Base-by-base conservation (phyloP, 441 rosid species). In the Isatis lusitanica region DNA sequence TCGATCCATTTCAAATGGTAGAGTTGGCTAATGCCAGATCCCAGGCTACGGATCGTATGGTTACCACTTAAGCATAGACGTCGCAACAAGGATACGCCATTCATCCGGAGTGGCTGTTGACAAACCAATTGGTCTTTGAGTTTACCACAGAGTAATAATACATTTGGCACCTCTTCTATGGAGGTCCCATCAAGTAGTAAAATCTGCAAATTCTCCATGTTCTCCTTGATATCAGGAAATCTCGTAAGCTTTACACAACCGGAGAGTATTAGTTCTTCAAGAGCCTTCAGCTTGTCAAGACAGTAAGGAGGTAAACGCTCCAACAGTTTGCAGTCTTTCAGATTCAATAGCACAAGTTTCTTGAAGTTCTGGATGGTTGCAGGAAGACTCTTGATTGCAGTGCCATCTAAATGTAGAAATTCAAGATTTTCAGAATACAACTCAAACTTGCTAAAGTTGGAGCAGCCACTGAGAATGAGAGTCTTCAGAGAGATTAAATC, bases 321-420 rank as follows among this genome's bases (percentile, higher is more conserved):
- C 24, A 76, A 33, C 26, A 9, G 38, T 61, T 13, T 50, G 70
- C 85, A 83, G 16, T 56, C 67, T 7, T 53, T 64, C 56, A 77
- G 31, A 38, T 74, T 78, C 66, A 83, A 44, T 0, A 59, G 0
- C 4, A 70, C 55, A 63, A 81, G 81, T 13, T 38, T 70, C 10
- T 47, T 17, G 17, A 84, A 78, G 2, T 52, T 26, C 0, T 38
- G 9, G 1, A 82, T 53, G 0, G 53, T 0, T 0, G 0, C n/a
- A 52, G 75, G 60, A 48, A 71, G 60, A 16, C 2, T 4, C 0
- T 2, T 38, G 8, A 71, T 38, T 71, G 68, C 39, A 0, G 75
- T 71, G 12, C 68, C 75, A 61, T 72, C 76, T 4, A 72, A 0
- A 7, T 63, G 10, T 4, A 72, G 18, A 43, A 6, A 0, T 52